These are phyloP conservation scores for Guadua angustifolia DNA, from an alignment of 176 grass and related monocot genomes.

Conservation along the genomic window DNA sequence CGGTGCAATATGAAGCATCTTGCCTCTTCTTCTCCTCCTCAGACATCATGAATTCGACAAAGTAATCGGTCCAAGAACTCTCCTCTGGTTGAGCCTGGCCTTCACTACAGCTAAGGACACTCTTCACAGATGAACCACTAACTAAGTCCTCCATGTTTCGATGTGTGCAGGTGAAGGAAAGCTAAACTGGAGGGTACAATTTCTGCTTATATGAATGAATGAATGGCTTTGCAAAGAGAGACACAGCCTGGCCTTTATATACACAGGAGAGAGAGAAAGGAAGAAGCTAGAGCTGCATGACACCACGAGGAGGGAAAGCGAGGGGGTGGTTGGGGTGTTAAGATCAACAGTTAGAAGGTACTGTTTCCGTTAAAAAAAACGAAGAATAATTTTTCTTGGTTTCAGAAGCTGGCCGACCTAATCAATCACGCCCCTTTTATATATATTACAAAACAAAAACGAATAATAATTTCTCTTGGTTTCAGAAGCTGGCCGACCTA, in stretches of 20 bases:
- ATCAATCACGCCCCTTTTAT: constrained; percentile 22
- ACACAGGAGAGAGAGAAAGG: neutral
- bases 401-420: constrained; percentile 31
- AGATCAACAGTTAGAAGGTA: constrained; percentile 53
- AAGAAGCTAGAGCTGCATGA: constrained; percentile 22
- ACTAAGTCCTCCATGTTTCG: constrained; percentile 65
- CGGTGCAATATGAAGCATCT: constrained; percentile 34
- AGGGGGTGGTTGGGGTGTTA: constrained; percentile 55
- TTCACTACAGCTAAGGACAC: constrained; percentile 49
- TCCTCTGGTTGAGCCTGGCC: constrained; percentile 59
- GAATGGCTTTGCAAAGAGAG: constrained; percentile 49
- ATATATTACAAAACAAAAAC: too few relatives aligned
- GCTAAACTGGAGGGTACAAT: constrained; percentile 21
- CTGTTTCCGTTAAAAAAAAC: constrained; percentile 43
- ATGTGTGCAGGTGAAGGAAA: constrained; percentile 23
- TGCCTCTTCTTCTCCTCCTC: constrained; percentile 61
- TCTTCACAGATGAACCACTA: constrained; percentile 53
- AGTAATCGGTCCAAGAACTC: constrained; percentile 83
- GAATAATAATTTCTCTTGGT: constrained; percentile 30
- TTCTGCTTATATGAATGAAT: constrained; percentile 44
- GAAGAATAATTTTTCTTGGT: constrained; percentile 31
- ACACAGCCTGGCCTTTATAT: constrained; percentile 45
- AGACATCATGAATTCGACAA: constrained; percentile 77
- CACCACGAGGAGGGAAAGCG: constrained; percentile 24
- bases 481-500: constrained; percentile 31